Conservation (phyloP, 768 basidiomycete genomes). For the Suillus spraguei region DNA sequence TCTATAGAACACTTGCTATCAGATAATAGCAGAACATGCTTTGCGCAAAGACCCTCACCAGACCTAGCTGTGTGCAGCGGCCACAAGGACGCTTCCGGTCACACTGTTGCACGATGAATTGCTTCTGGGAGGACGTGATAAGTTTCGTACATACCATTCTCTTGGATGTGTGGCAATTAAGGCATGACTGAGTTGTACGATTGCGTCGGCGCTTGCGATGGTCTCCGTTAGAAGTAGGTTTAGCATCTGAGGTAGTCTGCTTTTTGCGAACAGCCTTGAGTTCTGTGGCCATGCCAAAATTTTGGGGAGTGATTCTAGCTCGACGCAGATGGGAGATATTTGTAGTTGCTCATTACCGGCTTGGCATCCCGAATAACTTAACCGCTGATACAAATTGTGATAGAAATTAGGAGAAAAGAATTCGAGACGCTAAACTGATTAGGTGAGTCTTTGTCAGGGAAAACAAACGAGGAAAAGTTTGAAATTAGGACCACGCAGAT, state of each 20-base stretch:
- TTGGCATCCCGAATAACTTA: slow-evolving; percentile 24
- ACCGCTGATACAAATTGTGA: slow-evolving; percentile 15
- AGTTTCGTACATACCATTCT: slow-evolving; percentile 53
- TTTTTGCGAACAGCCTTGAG: slow-evolving; percentile 31
- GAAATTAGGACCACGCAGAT: slow-evolving; percentile 14
- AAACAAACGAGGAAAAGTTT: slow-evolving; percentile 17
- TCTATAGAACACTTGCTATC: slow-evolving; percentile 42
- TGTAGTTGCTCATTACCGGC: slow-evolving; percentile 25
- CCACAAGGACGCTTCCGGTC: slow-evolving; percentile 52
- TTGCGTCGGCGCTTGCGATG: slow-evolving; percentile 68
- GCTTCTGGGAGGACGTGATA: background rate
- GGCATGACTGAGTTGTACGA: slow-evolving; percentile 72
- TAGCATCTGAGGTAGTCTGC: slow-evolving; percentile 27
- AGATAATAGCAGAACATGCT: slow-evolving; percentile 27
- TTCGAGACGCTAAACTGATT: slow-evolving; percentile 14
- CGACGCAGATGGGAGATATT: slow-evolving; percentile 23
- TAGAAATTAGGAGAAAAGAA: slow-evolving; percentile 10
- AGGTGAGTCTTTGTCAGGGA: slow-evolving; percentile 15
- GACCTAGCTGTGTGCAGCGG: slow-evolving; percentile 44
- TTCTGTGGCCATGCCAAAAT: slow-evolving; percentile 30
- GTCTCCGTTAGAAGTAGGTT: slow-evolving; percentile 46
- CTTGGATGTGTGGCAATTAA: slow-evolving; percentile 75
- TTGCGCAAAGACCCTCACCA: slow-evolving; percentile 36
- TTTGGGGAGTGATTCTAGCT: background rate
- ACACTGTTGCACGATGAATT: slow-evolving; percentile 32